Conservation (phyloP, 139 green algal genomes). For the Chlamydomonas urium region DNA sequence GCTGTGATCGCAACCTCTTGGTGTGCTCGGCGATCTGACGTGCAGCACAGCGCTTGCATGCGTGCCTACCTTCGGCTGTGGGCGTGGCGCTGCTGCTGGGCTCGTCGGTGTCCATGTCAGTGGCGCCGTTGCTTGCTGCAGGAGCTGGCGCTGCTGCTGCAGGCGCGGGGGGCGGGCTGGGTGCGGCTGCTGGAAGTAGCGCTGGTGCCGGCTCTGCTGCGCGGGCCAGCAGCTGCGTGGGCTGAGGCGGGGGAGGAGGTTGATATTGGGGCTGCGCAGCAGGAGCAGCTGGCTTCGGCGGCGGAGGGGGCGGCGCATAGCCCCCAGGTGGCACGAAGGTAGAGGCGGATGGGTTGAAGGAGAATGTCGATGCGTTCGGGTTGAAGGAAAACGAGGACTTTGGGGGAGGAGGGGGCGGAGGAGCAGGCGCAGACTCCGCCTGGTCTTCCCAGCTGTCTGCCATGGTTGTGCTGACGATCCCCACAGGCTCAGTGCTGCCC, state of each 20-base stretch:
- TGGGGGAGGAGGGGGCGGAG: constrained; percentile 5
- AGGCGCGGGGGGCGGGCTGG: neutral
- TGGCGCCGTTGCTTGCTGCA: constrained; percentile 18
- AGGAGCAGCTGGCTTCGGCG: constrained; percentile 18
- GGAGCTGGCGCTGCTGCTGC: neutral
- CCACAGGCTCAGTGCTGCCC: too few relatives aligned
- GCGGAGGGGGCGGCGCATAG: constrained; percentile 24
- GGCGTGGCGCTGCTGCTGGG: neutral
- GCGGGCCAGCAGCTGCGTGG: too few relatives aligned
- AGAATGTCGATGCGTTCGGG: constrained; percentile 51
- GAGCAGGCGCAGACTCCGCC: neutral
- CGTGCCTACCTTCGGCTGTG: neutral
- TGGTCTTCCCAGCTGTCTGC: constrained; percentile 44
- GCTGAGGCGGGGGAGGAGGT: neutral
- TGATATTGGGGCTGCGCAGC: constrained; percentile 9
- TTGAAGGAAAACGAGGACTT: constrained; percentile 41
- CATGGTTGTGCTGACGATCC: too few relatives aligned
- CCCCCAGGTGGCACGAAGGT: constrained; percentile 27
- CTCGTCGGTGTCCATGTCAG: neutral
- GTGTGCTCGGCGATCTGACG: neutral
- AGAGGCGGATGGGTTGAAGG: constrained; percentile 59
- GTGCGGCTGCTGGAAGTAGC: constrained; percentile 3
- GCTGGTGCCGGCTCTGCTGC: constrained; percentile 12
- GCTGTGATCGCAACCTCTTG: too few relatives aligned
- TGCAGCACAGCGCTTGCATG: neutral